phyloP scores from a whole-genome alignment of 2,329 filamentous ascomycete genomes.

The Fonsecaea erecta region DNA sequence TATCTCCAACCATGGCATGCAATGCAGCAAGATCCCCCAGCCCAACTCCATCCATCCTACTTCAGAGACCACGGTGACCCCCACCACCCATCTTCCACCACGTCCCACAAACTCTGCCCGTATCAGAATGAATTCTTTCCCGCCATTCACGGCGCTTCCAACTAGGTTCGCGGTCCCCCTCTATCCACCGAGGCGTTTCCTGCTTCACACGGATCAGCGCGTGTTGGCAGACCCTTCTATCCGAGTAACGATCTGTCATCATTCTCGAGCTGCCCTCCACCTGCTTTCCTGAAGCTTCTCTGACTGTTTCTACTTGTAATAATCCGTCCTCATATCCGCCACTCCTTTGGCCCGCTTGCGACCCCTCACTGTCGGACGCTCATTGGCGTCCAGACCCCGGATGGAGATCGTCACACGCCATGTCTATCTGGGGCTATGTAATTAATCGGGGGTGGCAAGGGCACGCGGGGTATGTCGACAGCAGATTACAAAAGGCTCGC shows the following conservation, averaged over 20 bases:
- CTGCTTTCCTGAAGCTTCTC: neutral
- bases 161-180: neutral
- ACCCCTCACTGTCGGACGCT: slow-evolving; percentile 19
- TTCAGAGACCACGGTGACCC: neutral
- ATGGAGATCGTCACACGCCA: slow-evolving; percentile 8
- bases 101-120: neutral
- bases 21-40: neutral
- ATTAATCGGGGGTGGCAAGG: neutral
- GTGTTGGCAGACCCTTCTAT: slow-evolving; percentile 1
- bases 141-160: neutral
- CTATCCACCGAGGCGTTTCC: neutral
- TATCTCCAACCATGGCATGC: neutral
- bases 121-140: neutral
- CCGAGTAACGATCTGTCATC: neutral
- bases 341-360: slow-evolving; percentile 29
- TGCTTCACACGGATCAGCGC: slow-evolving; percentile 3
- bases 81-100: neutral
- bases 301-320: neutral
- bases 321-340: neutral
- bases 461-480: slow-evolving; percentile 22
- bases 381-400: neutral
- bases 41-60: no score
- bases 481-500: neutral
- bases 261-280: neutral
- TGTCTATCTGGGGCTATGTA: slow-evolving; percentile 13